Evolutionary conservation across 192 early-diverging fungal genomes (phyloP).

Genomic region (Entomortierella beljakovae): DNA sequence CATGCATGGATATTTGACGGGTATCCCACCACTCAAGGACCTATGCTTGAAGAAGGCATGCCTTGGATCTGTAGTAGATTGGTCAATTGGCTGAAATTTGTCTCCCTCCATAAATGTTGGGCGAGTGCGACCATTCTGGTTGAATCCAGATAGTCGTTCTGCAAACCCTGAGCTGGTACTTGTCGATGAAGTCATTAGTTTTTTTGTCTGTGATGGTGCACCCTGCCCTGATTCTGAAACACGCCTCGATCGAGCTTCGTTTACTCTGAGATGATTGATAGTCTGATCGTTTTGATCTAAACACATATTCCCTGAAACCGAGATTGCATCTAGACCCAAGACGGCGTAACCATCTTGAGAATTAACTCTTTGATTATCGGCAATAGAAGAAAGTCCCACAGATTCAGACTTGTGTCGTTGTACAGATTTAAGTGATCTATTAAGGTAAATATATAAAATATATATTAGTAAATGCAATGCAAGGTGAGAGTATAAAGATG

Average conservation of each 20-base stretch:
- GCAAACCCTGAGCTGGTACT: constrained; percentile 1
- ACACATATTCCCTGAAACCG: constrained; percentile 11
- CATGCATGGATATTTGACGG: neutral
- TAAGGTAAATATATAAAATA: too few relatives aligned
- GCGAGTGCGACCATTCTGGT: constrained; percentile 8
- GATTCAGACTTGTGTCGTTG: constrained; percentile 1
- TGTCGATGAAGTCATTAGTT: neutral
- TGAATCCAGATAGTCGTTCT: constrained; percentile 21
- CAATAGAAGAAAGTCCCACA: neutral
- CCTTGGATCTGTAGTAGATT: constrained; percentile 1
- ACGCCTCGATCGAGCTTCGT: constrained; percentile 13
- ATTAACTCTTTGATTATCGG: neutral
- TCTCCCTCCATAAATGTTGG: constrained; percentile 4
- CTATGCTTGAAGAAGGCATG: neutral
- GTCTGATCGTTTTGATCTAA: neutral
- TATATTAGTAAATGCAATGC: too few relatives aligned
- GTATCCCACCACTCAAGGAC: neutral
- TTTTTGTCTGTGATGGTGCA: neutral
- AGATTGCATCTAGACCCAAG: constrained; percentile 12
- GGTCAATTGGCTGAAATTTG: neutral
- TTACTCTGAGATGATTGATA: constrained; percentile 25
- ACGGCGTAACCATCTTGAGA: neutral
- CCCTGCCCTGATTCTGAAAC: constrained; percentile 16
- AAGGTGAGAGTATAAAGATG: neutral
- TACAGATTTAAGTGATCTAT: constrained; percentile 13